Percentiles rank a stretch among this genome's conserved stretches.
Conservation (phyloP, 2,329 filamentous ascomycete genomes). For the Epichloe aotearoae region DNA sequence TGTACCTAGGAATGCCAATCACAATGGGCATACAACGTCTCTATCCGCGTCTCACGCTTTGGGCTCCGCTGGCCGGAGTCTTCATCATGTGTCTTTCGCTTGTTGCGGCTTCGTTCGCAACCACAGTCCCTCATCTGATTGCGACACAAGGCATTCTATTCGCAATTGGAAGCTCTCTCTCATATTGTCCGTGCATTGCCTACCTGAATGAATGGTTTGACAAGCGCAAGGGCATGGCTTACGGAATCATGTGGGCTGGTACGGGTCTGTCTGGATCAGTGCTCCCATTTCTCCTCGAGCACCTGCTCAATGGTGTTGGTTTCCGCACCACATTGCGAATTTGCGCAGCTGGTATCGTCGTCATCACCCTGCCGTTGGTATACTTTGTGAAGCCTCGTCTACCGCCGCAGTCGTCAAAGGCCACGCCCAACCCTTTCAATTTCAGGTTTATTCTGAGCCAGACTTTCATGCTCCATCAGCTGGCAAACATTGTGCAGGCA, state of each 20-base stretch:
- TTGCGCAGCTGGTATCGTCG: conserved; percentile 33
- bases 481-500: conserved; percentile 41
- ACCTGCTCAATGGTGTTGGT: conserved; percentile 31
- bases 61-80: conserved; percentile 27
- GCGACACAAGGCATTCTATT: conserved; percentile 44
- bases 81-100: conserved; percentile 34
- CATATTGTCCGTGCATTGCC: conserved; percentile 37
- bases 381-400: conserved; percentile 39
- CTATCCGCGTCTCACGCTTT: conserved; percentile 23
- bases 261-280: conserved; percentile 33
- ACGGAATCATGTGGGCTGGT: conserved; percentile 40
- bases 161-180: conserved; percentile 35
- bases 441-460: conserved; percentile 34
- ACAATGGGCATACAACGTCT: conserved; percentile 30
- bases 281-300: conserved; percentile 31
- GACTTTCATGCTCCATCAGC: conserved; percentile 40
- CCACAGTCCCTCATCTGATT: conserved; percentile 35
- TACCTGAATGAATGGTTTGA: conserved; percentile 46
- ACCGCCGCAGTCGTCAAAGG: conserved; percentile 18
- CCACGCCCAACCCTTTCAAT: conserved; percentile 19
- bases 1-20: conserved; percentile 35
- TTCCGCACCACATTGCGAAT: conserved; percentile 29
- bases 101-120: conserved; percentile 34
- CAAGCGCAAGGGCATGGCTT: conserved; percentile 37
- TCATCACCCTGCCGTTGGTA: conserved; percentile 35